These are phyloP conservation scores for Exophiala xenobiotica DNA, from an alignment of 2,329 filamentous ascomycete genomes.

Conservation along the genomic window DNA sequence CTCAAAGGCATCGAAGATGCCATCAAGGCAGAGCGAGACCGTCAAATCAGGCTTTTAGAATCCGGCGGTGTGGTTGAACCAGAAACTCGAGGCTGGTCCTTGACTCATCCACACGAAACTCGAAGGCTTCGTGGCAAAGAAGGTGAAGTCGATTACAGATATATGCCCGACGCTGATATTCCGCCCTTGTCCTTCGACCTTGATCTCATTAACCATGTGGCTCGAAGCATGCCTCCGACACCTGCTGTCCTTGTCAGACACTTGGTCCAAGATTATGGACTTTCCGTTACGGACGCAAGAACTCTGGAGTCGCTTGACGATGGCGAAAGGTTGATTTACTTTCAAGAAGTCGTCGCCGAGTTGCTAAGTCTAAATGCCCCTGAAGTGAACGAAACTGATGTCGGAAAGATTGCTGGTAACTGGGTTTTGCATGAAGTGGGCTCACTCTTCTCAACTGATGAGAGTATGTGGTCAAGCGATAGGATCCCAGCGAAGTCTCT, in stretches of 20 bases:
- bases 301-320: slow-evolving; percentile 75
- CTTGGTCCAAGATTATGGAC: slow-evolving; percentile 62
- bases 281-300: slow-evolving; percentile 79
- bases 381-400: slow-evolving; percentile 33
- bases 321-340: slow-evolving; percentile 79
- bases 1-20: slow-evolving; percentile 95
- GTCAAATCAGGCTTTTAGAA: slow-evolving; percentile 80
- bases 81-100: slow-evolving; percentile 90
- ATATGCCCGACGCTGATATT: slow-evolving; percentile 96
- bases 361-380: slow-evolving; percentile 33
- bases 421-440: slow-evolving; percentile 77
- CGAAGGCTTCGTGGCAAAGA: slow-evolving; percentile 84
- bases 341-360: slow-evolving; percentile 49
- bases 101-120: slow-evolving; percentile 74
- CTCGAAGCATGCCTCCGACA: slow-evolving; percentile 62
- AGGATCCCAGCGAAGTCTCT: slow-evolving; percentile 43
- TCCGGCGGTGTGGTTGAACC: slow-evolving; percentile 71
- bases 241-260: slow-evolving; percentile 69
- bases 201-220: slow-evolving; percentile 67
- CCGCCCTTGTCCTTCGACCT: slow-evolving; percentile 71
- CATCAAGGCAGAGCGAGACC: slow-evolving; percentile 83
- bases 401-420: slow-evolving; percentile 57
- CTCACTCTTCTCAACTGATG: slow-evolving; percentile 58
- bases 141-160: slow-evolving; percentile 94
- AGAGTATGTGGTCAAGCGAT: slow-evolving; percentile 42